phyloP scores from a whole-genome alignment of 164 flowering plant genomes.

The Vitis cinerea region DNA sequence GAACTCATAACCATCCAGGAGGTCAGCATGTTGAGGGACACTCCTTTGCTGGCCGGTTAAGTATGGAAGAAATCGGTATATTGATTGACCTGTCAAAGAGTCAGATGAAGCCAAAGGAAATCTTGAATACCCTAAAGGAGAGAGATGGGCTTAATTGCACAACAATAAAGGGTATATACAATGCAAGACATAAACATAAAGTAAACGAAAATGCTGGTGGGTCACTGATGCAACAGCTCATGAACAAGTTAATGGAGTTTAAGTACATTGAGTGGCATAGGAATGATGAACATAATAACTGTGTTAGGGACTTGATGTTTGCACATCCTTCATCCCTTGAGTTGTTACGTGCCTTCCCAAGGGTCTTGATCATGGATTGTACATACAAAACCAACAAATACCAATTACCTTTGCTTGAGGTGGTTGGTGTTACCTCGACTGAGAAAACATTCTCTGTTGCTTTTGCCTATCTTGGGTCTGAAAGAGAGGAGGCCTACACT shows the following conservation, averaged over 20 bases:
- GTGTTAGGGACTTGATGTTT: background rate
- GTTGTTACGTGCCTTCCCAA: background rate
- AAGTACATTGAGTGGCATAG: background rate
- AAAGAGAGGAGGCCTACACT: background rate
- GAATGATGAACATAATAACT: background rate
- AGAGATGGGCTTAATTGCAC: background rate
- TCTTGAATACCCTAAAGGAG: background rate
- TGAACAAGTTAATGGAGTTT: background rate
- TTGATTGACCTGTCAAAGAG: background rate
- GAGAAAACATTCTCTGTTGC: background rate
- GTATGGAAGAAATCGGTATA: background rate
- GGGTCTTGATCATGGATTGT: background rate
- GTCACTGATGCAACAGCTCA: background rate
- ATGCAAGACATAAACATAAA: background rate
- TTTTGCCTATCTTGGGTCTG: background rate
- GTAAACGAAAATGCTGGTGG: too few relatives aligned
- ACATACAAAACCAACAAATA: background rate
- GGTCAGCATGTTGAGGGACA: background rate
- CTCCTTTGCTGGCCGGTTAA: too few relatives aligned
- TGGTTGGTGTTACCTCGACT: background rate
- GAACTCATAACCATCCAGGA: background rate
- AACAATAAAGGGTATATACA: background rate
- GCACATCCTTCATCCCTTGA: too few relatives aligned
- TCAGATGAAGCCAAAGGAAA: background rate
- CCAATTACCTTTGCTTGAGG: background rate